These are phyloP conservation scores for Boletus vermiculosoides DNA, from an alignment of 768 basidiomycete species.

Conservation along the genomic window DNA sequence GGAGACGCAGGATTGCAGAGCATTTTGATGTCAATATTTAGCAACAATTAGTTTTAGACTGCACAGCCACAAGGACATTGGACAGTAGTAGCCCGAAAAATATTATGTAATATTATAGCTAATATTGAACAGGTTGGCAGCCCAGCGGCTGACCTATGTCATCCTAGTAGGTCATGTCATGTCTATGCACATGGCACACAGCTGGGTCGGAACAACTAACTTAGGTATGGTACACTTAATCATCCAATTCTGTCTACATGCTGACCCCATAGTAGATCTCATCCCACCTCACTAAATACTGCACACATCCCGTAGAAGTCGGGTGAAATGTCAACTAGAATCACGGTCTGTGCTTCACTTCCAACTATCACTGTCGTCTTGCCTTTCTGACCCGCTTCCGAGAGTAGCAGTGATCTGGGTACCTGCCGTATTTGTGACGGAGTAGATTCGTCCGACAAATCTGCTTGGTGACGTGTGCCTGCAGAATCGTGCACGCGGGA, in stretches of 20 bases:
- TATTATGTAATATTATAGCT: too few species aligned
- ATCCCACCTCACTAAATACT: constrained; percentile 7
- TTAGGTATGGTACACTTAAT: not conserved
- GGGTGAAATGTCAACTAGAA: not conserved
- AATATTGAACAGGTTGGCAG: too few species aligned
- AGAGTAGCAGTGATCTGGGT: not conserved
- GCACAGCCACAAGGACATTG: too few species aligned
- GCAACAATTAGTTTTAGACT: too few species aligned
- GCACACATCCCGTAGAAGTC: not conserved
- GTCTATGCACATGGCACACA: not conserved
- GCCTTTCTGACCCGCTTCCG: not conserved
- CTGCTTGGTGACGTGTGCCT: not conserved
- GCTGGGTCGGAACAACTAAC: not conserved
- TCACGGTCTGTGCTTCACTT: not conserved
- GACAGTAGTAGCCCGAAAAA: too few species aligned
- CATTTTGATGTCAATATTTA: too few species aligned
- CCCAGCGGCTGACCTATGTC: too few species aligned
- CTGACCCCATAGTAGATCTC: constrained; percentile 6
- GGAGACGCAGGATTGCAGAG: too few species aligned
- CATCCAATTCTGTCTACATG: not conserved
- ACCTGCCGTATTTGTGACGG: not conserved
- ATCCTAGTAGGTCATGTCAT: constrained; percentile 35
- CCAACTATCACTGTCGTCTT: not conserved
- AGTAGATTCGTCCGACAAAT: not conserved
- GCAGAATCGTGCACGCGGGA: not conserved